phyloP scores from a whole-genome alignment of 352 stramenopile genomes.

The Globisporangium okanoganense region DNA sequence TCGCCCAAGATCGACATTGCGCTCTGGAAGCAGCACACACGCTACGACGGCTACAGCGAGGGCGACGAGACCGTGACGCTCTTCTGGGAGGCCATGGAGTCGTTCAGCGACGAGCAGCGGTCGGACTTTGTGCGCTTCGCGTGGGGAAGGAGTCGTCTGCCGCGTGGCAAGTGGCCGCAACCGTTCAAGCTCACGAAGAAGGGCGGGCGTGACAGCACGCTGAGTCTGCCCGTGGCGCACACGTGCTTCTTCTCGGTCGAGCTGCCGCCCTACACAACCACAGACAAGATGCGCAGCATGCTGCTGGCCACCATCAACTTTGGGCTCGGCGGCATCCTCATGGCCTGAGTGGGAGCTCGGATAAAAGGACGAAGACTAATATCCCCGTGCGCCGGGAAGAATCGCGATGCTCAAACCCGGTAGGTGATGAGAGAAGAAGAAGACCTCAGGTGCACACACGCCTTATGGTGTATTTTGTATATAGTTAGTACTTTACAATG shows the following conservation, averaged over 20 bases:
- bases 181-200: conserved; percentile 92
- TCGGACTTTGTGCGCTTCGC: conserved; percentile 92
- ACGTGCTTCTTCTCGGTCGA: conserved; percentile 97
- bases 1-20: conserved; percentile 89
- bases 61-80: conserved; percentile 77
- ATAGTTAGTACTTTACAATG: too few species aligned
- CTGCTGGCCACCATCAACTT: conserved; percentile 94
- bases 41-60: conserved; percentile 88
- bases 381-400: too few species aligned
- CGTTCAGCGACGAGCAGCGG: conserved; percentile 87
- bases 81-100: conserved; percentile 88
- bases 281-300: conserved; percentile 89
- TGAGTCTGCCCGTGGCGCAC: conserved; percentile 90
- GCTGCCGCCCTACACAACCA: conserved; percentile 90
- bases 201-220: conserved; percentile 71
- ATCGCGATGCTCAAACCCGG: too few species aligned
- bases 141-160: conserved; percentile 91
- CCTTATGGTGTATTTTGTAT: too few species aligned
- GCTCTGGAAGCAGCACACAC: conserved; percentile 82
- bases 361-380: too few species aligned
- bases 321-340: conserved; percentile 88
- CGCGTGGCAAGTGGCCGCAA: conserved; percentile 84
- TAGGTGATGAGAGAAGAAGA: too few species aligned
- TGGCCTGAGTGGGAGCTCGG: too few species aligned
- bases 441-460: too few species aligned